A percentile compares a stretch with the other conserved stretches of the same genome.
These are phyloP conservation scores for Curvularia hawaiiensis DNA, from an alignment of 2,329 filamentous ascomycete genomes.

Conservation along the genomic window DNA sequence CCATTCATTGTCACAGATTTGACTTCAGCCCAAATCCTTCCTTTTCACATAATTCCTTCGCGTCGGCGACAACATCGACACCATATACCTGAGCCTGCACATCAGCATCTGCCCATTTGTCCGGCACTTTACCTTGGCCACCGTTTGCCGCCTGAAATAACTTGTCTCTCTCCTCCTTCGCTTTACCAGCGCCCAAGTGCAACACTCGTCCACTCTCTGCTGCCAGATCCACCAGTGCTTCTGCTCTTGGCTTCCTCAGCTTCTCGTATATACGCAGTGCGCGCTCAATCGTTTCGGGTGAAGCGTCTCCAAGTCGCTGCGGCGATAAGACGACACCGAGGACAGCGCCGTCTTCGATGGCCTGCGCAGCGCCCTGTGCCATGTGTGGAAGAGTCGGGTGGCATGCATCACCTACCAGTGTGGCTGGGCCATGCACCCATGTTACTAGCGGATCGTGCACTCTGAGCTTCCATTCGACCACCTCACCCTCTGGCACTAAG, in stretches of 20 bases:
- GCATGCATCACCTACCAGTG: conserved; percentile 64
- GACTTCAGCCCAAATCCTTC: conserved; percentile 34
- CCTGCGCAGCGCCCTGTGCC: conserved; percentile 68
- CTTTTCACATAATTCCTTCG: conserved; percentile 51
- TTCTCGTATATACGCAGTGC: conserved; percentile 62
- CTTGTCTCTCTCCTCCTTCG: conserved; percentile 63
- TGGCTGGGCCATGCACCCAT: conserved; percentile 62
- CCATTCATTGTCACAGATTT: conserved; percentile 11
- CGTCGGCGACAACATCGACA: conserved; percentile 52
- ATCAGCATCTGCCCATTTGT: conserved; percentile 60
- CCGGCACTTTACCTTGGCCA: conserved; percentile 53
- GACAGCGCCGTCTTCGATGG: conserved; percentile 67
- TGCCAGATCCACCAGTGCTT: conserved; percentile 62
- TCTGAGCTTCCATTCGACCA: conserved; percentile 70
- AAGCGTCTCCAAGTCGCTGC: conserved; percentile 52
- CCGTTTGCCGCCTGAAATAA: conserved; percentile 57
- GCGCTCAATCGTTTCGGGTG: conserved; percentile 54
- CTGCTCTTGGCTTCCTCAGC: conserved; percentile 61
- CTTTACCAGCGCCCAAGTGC: conserved; percentile 63
- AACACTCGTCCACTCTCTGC: conserved; percentile 59
- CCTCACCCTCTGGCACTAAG: conserved; percentile 66
- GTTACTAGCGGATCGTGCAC: conserved; percentile 66
- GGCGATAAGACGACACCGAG: conserved; percentile 58
- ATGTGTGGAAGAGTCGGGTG: conserved; percentile 69
- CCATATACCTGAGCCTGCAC: conserved; percentile 57